Evolutionary conservation across 768 basidiomycete genomes (phyloP), one percentile per base, ranked within the genome.

Genomic region (Sarcodon sp.): DNA sequence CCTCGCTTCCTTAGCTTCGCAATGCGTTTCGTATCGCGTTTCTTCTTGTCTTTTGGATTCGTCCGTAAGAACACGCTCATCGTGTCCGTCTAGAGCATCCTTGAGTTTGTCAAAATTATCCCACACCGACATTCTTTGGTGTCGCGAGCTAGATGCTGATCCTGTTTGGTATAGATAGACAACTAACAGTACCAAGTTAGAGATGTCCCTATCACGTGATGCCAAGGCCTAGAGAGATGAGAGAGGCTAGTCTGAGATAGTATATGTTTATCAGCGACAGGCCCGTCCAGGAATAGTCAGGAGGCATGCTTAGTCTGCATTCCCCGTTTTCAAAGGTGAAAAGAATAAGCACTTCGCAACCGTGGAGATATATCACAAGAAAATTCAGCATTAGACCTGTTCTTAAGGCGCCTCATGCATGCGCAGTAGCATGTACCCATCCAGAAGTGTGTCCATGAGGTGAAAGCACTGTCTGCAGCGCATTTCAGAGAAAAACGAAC

Each of bases 41-140:
- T 44, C 50, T 39, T 41, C 47, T 7, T 47, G 43, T 11, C n/a
- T 3, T 12, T 31, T 41, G 43, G 16, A 39, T n/a, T 11, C 43
- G 18, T 33, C 48, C 16, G 27, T 43, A 33, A 7, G 48, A 15
- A 46, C 34, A 13, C 18, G 12, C 10, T 48, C 38, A 6, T n/a
- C 18, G 31, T 18, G 33, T 27, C 39, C 34, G 35, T 6, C 48
- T 7, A 52, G 49, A n/a, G n/a, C 34, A 44, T 49, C 27, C 31
- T 52, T 52, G 32, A 52, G 33, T 36, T 49, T 36, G 27, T 52
- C 41, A 11, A 49, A 33, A 8, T 44, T 37, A 34, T 48, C 41
- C 34, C 27, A 49, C 38, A 52, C 48, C 12, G 51, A 49, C 43
- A 49, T 49, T 9, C n/a, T 33, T 3, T 11, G 16, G 7, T 27